These are phyloP conservation scores for Colletotrichum eremochloae DNA, from an alignment of 2,329 filamentous ascomycete species.

Conservation along the genomic window DNA sequence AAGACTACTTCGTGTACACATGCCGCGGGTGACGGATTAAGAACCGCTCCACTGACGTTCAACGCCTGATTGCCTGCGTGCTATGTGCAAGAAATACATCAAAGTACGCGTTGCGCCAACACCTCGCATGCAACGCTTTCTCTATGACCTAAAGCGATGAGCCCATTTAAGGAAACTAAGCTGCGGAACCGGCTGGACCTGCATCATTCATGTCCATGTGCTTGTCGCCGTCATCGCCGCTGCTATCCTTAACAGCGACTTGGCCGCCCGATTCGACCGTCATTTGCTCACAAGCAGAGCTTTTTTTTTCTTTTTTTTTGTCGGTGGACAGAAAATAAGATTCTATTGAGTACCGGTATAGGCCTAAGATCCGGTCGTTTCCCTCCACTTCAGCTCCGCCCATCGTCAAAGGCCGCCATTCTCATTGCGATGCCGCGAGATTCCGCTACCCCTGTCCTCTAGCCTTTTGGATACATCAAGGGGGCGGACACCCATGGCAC, in stretches of 20 bases:
- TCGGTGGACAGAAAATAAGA: slow-evolving; percentile 3
- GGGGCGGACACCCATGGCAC: neutral
- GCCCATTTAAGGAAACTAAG: slow-evolving; percentile 30
- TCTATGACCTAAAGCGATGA: slow-evolving; percentile 15
- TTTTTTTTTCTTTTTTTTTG: neutral
- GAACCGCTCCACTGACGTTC: slow-evolving; percentile 22
- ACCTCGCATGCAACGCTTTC: slow-evolving; percentile 17
- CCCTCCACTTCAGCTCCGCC: slow-evolving; percentile 1
- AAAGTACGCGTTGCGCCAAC: slow-evolving; percentile 20
- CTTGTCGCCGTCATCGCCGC: neutral
- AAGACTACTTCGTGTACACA: slow-evolving; percentile 2
- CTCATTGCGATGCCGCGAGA: slow-evolving; percentile 1
- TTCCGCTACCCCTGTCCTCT: neutral
- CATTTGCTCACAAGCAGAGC: slow-evolving; percentile 3
- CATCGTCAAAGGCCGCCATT: slow-evolving; percentile 19
- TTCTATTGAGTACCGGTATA: neutral
- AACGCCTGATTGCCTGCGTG: slow-evolving; percentile 12
- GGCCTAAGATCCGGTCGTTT: slow-evolving; percentile 4
- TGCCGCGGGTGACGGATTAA: slow-evolving; percentile 15
- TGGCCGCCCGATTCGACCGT: neutral
- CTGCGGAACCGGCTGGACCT: slow-evolving; percentile 25
- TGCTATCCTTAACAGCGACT: slow-evolving; percentile 2
- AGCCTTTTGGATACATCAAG: neutral
- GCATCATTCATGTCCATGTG: slow-evolving; percentile 13
- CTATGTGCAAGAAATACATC: neutral